A percentile compares a stretch with the other conserved stretches of the same genome.
phyloP scores from a whole-genome alignment of 768 basidiomycete species.

The Mycena albidolilacea region DNA sequence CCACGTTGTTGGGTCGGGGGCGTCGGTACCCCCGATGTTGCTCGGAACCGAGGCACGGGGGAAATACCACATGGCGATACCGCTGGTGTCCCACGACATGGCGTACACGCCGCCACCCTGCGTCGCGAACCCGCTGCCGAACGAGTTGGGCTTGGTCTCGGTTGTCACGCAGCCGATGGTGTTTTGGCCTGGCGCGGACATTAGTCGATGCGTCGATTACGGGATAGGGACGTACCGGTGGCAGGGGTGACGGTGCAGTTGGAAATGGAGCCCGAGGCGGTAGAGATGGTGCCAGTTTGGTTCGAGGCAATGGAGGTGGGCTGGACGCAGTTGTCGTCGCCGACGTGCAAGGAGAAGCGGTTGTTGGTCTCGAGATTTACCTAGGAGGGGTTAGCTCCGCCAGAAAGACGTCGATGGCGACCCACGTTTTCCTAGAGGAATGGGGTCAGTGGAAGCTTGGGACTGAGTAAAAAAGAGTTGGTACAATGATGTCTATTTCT shows the following conservation, averaged over 20 bases:
- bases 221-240: slow-evolving; percentile 10
- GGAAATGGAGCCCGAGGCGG: slow-evolving; percentile 41
- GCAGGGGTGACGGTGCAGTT: slow-evolving; percentile 36
- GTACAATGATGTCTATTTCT: slow-evolving; percentile 75
- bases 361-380: slow-evolving; percentile 54
- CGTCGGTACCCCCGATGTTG: slow-evolving; percentile 63
- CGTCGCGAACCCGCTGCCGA: slow-evolving; percentile 37
- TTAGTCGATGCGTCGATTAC: not conserved
- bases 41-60: slow-evolving; percentile 67
- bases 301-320: slow-evolving; percentile 37
- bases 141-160: slow-evolving; percentile 50
- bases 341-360: slow-evolving; percentile 72
- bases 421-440: slow-evolving; percentile 26
- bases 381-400: not conserved
- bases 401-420: not conserved
- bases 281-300: slow-evolving; percentile 42
- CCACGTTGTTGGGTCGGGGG: slow-evolving; percentile 72
- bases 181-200: slow-evolving; percentile 23
- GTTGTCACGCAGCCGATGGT: slow-evolving; percentile 48
- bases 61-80: slow-evolving; percentile 60
- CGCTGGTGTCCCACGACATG: slow-evolving; percentile 66
- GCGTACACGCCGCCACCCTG: slow-evolving; percentile 75
- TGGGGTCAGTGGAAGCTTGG: not conserved
- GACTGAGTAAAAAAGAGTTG: not conserved
- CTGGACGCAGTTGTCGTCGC: slow-evolving; percentile 54